Conservation (phyloP, 164 flowering plant species). For the Chloranthus sessilifolius region DNA sequence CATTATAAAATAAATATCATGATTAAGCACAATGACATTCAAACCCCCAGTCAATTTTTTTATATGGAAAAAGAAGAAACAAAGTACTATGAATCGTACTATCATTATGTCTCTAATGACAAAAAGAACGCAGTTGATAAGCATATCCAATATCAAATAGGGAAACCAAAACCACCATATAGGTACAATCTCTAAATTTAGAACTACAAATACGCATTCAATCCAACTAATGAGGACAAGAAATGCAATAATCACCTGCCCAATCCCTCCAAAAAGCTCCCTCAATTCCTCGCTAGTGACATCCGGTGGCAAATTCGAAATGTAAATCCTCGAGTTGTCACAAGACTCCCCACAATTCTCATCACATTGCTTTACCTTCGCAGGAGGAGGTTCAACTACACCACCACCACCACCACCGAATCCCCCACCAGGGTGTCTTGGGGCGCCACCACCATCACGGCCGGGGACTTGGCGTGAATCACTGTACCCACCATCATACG, state of each 20-base stretch:
- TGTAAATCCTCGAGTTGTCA: slow-evolving; percentile 89
- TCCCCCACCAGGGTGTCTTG: slow-evolving; percentile 36
- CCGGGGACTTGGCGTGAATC: slow-evolving; percentile 8
- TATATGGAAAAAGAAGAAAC: too few species aligned
- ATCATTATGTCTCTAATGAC: too few species aligned
- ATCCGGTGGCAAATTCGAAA: slow-evolving; percentile 95
- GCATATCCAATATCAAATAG: too few species aligned
- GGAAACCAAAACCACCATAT: too few species aligned
- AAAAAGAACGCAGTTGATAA: too few species aligned
- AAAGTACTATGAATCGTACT: too few species aligned
- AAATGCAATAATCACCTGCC: slow-evolving; percentile 47
- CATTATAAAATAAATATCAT: too few species aligned
- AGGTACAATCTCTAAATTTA: neutral
- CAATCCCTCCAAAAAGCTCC: slow-evolving; percentile 97
- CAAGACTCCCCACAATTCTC: slow-evolving; percentile 80
- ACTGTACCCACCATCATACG: slow-evolving; percentile 50
- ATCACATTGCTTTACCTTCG: slow-evolving; percentile 87
- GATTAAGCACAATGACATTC: too few species aligned
- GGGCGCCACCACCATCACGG: slow-evolving; percentile 24
- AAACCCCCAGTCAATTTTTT: too few species aligned
- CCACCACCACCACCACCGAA: slow-evolving; percentile 42
- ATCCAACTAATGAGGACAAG: too few species aligned
- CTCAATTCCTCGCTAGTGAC: slow-evolving; percentile 76
- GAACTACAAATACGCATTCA: too few species aligned
- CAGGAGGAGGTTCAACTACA: slow-evolving; percentile 38